Base-by-base conservation (phyloP, 345 rosid species). In the Alliaria petiolata region DNA sequence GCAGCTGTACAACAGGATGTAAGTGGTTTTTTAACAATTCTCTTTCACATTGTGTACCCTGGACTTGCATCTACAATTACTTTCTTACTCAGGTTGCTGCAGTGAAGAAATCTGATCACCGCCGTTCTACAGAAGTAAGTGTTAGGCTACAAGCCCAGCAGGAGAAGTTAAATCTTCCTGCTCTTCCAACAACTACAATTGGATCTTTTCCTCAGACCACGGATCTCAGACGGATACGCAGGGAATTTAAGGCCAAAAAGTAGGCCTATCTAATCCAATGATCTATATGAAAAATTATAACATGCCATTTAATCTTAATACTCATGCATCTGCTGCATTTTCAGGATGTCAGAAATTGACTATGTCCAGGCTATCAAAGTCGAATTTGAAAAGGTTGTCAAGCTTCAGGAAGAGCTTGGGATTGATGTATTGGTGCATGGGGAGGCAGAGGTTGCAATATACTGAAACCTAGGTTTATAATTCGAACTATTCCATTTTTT, bases 181-280 rank as follows among this genome's bases (percentile, higher is more conserved):
- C 83, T 76, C 89, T 89, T 58, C 97, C 97, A 64, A 91, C 95
- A 60, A 90, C 97, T 57, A 91, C 97, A 16, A 89, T 89, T 43
- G 97, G 97, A 43, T 86, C 97, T 50, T 90, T 90, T 83, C 97
- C 97, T 26, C 95, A 88, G 77, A 90, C 95, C 54, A 44, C 83
- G 13, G 87, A 78, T 74, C 81, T 87, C 60, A 81, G 92, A 80
- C 82, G 84, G 64, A 80, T 85, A 65, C 92, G 92, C 70, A 85
- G 84, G 38, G 88, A 85, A 45, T 87, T 77, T 72, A 87, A 87
- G 72, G 92, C 87, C 35, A 87, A 87, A 65, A 87, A 83, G 96
- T 87, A 76, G 62, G 33, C 31, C 9, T 61, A 46, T 14, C 49
- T 70, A 62, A 15, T 53, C 31, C 8, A 4, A 1, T 43, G 19